These are phyloP conservation scores for Pseudogymnoascus sp. DNA, from an alignment of 2,329 filamentous ascomycete species.

Conservation along the genomic window DNA sequence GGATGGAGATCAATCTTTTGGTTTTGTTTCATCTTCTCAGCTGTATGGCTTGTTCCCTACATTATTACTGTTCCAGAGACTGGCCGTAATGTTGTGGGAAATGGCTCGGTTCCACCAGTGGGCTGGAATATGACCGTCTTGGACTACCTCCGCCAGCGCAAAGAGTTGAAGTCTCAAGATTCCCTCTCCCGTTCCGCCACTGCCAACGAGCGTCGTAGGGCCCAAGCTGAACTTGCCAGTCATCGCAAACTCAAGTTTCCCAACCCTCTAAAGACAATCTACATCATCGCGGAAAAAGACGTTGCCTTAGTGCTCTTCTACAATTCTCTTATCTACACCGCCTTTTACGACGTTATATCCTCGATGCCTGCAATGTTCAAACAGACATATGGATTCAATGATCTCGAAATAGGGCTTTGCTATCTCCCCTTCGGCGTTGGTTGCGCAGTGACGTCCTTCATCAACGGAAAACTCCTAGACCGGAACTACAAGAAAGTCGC, in stretches of 20 bases:
- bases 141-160: slow-evolving; percentile 32
- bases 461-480: slow-evolving; percentile 49
- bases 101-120: slow-evolving; percentile 45
- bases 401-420: slow-evolving; percentile 19
- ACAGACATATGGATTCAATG: slow-evolving; percentile 35
- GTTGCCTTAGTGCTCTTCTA: slow-evolving; percentile 45
- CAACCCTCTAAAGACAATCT: slow-evolving; percentile 47
- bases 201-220: slow-evolving; percentile 27
- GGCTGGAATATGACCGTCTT: slow-evolving; percentile 49
- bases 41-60: slow-evolving; percentile 10
- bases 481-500: slow-evolving; percentile 64
- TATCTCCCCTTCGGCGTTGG: slow-evolving; percentile 18
- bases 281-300: slow-evolving; percentile 48
- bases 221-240: slow-evolving; percentile 28
- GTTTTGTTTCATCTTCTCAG: slow-evolving; percentile 33
- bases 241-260: slow-evolving; percentile 41
- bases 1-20: slow-evolving; percentile 40
- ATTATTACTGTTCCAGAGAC: slow-evolving; percentile 15
- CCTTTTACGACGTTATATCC: slow-evolving; percentile 44
- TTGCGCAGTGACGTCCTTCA: slow-evolving; percentile 29
- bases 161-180: slow-evolving; percentile 19
- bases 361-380: slow-evolving; percentile 43
- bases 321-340: slow-evolving; percentile 45
- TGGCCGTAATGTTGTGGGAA: slow-evolving; percentile 29
- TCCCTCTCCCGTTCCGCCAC: slow-evolving; percentile 21